Percentiles rank a stretch among this genome's conserved stretches.
Conservation (phyloP, 225 moss, liverwort and hornwort genomes). For the Ulota crispa region DNA sequence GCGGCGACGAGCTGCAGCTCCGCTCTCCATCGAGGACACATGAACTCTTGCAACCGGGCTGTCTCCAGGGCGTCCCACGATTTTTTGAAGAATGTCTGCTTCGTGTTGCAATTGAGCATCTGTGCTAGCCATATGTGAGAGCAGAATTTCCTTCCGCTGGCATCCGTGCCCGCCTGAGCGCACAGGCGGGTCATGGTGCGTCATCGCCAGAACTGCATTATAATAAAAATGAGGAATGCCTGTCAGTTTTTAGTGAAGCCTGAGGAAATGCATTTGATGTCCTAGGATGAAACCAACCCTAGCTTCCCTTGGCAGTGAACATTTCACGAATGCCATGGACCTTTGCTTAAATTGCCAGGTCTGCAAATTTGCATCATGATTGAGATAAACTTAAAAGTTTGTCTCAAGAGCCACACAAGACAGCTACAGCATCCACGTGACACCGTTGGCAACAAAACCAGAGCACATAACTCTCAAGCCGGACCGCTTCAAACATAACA, state of each 20-base stretch:
- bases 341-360: not conserved
- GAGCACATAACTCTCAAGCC: not conserved
- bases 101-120: constrained; percentile 54
- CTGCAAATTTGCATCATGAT: not conserved
- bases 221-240: not conserved
- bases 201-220: constrained; percentile 36
- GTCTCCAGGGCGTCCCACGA: constrained; percentile 47
- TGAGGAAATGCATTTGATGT: not conserved
- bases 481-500: not conserved
- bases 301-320: not conserved
- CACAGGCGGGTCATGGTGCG: constrained; percentile 35
- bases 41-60: constrained; percentile 44
- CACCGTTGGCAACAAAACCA: not conserved
- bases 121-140: constrained; percentile 41
- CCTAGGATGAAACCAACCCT: not conserved
- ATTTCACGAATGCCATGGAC: not conserved
- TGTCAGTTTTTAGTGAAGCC: not conserved
- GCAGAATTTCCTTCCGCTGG: constrained; percentile 35
- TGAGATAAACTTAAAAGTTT: not conserved
- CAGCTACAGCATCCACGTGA: not conserved
- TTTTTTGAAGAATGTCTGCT: constrained; percentile 46
- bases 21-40: constrained; percentile 47
- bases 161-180: constrained; percentile 38
- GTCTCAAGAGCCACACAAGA: not conserved
- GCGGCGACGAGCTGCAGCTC: constrained; percentile 50